These are phyloP conservation scores for Lecanoromycetidae sp. DNA, from an alignment of 2,329 filamentous ascomycete genomes.

Conservation along the genomic window DNA sequence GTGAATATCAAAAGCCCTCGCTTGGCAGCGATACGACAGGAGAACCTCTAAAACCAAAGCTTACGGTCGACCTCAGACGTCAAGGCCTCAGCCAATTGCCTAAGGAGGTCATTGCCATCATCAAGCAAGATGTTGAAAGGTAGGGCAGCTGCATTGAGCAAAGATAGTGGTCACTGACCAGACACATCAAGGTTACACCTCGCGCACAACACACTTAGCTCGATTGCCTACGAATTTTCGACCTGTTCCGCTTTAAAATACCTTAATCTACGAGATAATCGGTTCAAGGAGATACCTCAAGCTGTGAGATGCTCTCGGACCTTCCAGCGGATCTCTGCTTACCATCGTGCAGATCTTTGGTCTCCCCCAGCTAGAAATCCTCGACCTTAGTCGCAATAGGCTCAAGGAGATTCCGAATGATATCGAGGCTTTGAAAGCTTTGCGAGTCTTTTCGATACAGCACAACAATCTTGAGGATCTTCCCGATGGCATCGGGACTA, in stretches of 20 bases:
- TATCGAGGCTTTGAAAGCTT: conserved; percentile 65
- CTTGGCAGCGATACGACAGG: conserved; percentile 35
- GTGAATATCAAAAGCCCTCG: conserved; percentile 36
- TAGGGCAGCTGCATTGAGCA: conserved; percentile 22
- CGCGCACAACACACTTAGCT: conserved; percentile 40
- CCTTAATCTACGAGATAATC: conserved; percentile 39
- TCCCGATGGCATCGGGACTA: conserved; percentile 73
- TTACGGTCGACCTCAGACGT: conserved; percentile 41
- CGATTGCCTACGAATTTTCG: conserved; percentile 36
- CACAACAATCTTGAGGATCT: conserved; percentile 79
- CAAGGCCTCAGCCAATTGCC: conserved; percentile 38
- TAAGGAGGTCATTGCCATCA: conserved; percentile 38
- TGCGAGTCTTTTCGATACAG: conserved; percentile 80
- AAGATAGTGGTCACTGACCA: too few relatives aligned
- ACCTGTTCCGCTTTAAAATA: conserved; percentile 38
- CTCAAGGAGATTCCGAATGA: conserved; percentile 65
- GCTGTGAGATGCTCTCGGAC: conserved; percentile 41
- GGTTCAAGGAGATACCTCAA: conserved; percentile 49
- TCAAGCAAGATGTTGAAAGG: conserved; percentile 43
- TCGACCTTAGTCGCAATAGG: conserved; percentile 83
- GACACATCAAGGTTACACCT: conserved; percentile 41
- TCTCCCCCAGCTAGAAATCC: conserved; percentile 75
- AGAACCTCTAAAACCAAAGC: conserved; percentile 35
- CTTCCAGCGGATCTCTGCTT: neutral
- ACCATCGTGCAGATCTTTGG: conserved; percentile 57